Conservation (phyloP, 108 stramenopile species). For the Skeletonema potamos region DNA sequence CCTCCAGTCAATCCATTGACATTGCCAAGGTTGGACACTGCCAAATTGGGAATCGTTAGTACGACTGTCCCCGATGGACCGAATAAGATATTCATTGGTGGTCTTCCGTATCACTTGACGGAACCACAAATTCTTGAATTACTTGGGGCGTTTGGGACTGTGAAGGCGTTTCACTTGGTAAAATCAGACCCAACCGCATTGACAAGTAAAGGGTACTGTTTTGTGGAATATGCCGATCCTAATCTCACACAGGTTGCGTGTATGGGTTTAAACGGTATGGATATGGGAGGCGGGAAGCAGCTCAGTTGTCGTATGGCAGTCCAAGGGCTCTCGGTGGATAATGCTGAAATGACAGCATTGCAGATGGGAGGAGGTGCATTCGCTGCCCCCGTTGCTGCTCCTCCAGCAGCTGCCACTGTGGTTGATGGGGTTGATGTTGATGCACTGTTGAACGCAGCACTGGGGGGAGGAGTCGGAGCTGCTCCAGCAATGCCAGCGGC, state of each 20-base stretch:
- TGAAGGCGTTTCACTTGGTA: constrained; percentile 95
- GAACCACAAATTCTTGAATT: constrained; percentile 94
- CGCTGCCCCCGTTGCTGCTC: constrained; percentile 12
- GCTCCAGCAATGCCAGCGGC: constrained; percentile 19
- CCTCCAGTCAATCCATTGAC: constrained; percentile 63
- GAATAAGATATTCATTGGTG: constrained; percentile 99
- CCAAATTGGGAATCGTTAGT: constrained; percentile 84
- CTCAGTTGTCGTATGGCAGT: constrained; percentile 86
- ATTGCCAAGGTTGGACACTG: constrained; percentile 65
- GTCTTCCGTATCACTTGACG: constrained; percentile 93
- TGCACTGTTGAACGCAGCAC: constrained; percentile 75
- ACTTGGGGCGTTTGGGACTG: constrained; percentile 88
- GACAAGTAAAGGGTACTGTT: constrained; percentile 95
- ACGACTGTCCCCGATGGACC: constrained; percentile 93
- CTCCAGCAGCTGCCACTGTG: constrained; percentile 26
- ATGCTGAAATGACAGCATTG: background rate
- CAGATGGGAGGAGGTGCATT: constrained; percentile 4
- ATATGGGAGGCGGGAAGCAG: constrained; percentile 90
- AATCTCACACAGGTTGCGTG: constrained; percentile 80
- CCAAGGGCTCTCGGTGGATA: constrained; percentile 26
- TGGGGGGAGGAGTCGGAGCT: constrained; percentile 44
- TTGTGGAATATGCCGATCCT: constrained; percentile 93
- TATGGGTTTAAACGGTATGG: constrained; percentile 96
- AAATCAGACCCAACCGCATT: constrained; percentile 73
- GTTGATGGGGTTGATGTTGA: constrained; percentile 81